phyloP scores from a whole-genome alignment of 768 basidiomycete genomes.

The Mycena capillaripes region DNA sequence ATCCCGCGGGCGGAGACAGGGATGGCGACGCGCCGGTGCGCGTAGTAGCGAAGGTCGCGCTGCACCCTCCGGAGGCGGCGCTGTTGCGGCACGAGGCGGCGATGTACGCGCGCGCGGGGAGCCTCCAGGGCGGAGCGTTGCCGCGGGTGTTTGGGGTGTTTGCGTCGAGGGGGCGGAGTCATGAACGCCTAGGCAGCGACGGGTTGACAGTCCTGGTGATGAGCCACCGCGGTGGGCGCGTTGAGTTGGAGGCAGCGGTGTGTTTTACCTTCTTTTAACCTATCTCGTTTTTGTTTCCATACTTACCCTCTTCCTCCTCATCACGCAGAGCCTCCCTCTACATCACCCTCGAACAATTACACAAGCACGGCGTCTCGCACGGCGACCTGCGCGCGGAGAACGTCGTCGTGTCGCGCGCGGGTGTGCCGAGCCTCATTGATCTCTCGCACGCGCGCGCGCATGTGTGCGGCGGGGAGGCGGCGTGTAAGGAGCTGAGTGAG shows the following conservation, averaged over 20 bases:
- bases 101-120: conserved; percentile 14
- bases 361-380: conserved; percentile 10
- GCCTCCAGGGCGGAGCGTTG: conserved; percentile 7
- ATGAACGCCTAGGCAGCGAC: too few relatives aligned
- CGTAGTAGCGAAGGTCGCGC: conserved; percentile 25
- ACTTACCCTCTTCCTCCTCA: too few relatives aligned
- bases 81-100: conserved; percentile 20
- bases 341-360: background rate
- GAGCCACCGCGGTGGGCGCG: conserved; percentile 6
- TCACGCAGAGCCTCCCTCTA: conserved; percentile 4
- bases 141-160: conserved; percentile 17
- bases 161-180: background rate
- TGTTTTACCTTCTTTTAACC: too few relatives aligned
- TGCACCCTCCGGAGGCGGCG: conserved; percentile 4
- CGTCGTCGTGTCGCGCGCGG: conserved; percentile 15
- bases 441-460: conserved; percentile 26
- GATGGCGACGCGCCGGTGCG: background rate
- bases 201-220: conserved; percentile 16
- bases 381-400: conserved; percentile 26
- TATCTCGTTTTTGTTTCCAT: too few relatives aligned
- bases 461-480: background rate
- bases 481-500: conserved; percentile 18
- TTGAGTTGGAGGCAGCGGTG: conserved; percentile 17
- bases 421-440: conserved; percentile 17
- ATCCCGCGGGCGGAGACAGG: too few relatives aligned